Conservation (phyloP, 2,329 filamentous ascomycete genomes). For the Colletotrichum echinochloae region DNA sequence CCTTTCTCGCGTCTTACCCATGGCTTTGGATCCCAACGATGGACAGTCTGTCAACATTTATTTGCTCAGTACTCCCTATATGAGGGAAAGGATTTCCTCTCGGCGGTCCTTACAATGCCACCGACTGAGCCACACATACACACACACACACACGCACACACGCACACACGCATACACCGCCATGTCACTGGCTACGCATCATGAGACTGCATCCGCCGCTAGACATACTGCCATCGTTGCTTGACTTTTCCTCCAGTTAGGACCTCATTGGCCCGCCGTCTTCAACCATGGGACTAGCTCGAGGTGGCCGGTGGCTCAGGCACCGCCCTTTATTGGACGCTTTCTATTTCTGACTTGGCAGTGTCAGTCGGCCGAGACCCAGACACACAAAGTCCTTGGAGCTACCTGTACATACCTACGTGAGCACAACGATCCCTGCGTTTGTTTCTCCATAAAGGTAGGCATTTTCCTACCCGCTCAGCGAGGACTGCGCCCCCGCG, state of each 20-base stretch:
- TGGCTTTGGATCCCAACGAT: background rate
- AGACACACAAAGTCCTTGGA: background rate
- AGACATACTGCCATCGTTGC: background rate
- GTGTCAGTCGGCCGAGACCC: constrained; percentile 3
- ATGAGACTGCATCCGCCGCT: background rate
- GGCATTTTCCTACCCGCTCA: background rate
- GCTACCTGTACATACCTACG: too few relatives aligned
- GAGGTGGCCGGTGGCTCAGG: constrained; percentile 22
- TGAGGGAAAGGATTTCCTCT: background rate
- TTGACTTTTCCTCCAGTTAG: constrained; percentile 12
- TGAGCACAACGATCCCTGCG: constrained; percentile 18
- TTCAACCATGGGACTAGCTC: constrained; percentile 14
- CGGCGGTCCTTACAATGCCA: background rate
- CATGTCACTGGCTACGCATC: background rate
- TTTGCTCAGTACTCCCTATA: constrained; percentile 13
- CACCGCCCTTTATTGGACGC: constrained; percentile 26
- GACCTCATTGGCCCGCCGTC: constrained; percentile 14
- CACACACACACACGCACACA: background rate
- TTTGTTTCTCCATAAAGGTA: constrained; percentile 1
- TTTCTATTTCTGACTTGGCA: constrained; percentile 3
- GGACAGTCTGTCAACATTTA: constrained; percentile 2
- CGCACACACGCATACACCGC: background rate
- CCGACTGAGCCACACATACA: too few relatives aligned
- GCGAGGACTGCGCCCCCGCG: background rate
- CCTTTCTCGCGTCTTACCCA: constrained; percentile 11